Evolutionary conservation across 2,329 filamentous ascomycete species (phyloP).

Genomic region (Plectosphaerella plurivora): DNA sequence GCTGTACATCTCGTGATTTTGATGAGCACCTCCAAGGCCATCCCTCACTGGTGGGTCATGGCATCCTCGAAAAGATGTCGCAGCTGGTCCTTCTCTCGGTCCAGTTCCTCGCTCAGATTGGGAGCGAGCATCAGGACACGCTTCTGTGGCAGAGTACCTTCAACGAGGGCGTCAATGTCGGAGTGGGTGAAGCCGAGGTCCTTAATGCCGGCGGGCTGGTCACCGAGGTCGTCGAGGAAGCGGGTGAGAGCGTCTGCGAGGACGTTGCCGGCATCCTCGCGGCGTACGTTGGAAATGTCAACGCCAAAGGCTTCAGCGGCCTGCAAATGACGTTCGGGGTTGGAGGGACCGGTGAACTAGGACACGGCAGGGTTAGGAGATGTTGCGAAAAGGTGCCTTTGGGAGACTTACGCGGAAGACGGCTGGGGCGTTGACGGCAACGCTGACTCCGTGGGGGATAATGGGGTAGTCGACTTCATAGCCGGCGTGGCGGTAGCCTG

Average conservation of each 20-base stretch:
- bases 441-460: conserved; percentile 93
- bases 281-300: conserved; percentile 82
- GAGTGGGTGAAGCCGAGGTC: conserved; percentile 72
- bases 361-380: no score
- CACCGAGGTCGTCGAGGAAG: conserved; percentile 80
- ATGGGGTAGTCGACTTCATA: conserved; percentile 74
- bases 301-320: conserved; percentile 90
- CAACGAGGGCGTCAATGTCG: conserved; percentile 79
- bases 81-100: conserved; percentile 68
- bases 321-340: conserved; percentile 84
- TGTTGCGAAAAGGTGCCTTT: no score
- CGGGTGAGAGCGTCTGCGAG: conserved; percentile 75
- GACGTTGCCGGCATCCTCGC: conserved; percentile 84
- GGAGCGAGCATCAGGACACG: conserved; percentile 90
- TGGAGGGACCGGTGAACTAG: conserved; percentile 78
- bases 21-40: not conserved
- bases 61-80: conserved; percentile 62
- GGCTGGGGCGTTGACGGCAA: conserved; percentile 87
- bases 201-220: conserved; percentile 84
- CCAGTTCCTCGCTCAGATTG: conserved; percentile 65
- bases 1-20: not conserved
- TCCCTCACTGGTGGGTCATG: conserved; percentile 27
- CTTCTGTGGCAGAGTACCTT: conserved; percentile 90
- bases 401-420: conserved; percentile 60
- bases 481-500: conserved; percentile 79